Conservation (phyloP, 2,329 filamentous ascomycete species). For the Herpotrichia juniperi region DNA sequence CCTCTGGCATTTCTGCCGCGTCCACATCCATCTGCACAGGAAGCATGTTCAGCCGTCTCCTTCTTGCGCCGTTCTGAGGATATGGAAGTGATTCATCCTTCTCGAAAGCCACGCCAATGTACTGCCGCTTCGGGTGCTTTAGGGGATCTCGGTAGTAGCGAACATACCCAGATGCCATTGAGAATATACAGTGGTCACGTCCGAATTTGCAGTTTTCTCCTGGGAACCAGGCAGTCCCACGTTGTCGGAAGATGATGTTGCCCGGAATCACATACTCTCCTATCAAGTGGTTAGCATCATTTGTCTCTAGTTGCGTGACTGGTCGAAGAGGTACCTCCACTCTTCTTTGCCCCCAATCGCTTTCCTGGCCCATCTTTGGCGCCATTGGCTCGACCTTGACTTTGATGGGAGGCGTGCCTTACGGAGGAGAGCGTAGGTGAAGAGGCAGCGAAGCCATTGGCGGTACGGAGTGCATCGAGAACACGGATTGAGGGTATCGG, state of each 20-base stretch:
- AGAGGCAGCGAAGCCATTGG: constrained; percentile 37
- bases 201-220: constrained; percentile 96
- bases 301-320: neutral
- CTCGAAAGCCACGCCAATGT: constrained; percentile 91
- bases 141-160: constrained; percentile 93
- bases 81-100: constrained; percentile 81
- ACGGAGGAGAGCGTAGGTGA: constrained; percentile 53
- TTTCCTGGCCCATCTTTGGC: constrained; percentile 76
- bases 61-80: constrained; percentile 73
- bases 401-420: constrained; percentile 68
- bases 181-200: constrained; percentile 94
- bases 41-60: constrained; percentile 77
- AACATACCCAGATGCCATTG: constrained; percentile 85
- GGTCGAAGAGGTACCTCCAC: constrained; percentile 65
- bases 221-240: constrained; percentile 91
- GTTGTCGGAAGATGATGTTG: constrained; percentile 97
- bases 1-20: constrained; percentile 21
- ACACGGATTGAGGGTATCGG: constrained; percentile 34
- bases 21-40: constrained; percentile 49
- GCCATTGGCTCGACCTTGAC: constrained; percentile 72
- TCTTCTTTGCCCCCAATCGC: constrained; percentile 92
- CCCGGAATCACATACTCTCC: constrained; percentile 93
- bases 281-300: constrained; percentile 43
- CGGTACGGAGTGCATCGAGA: constrained; percentile 36
- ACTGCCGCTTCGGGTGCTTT: constrained; percentile 84